These are phyloP conservation scores for Ophiosphaerella herpotricha DNA, from an alignment of 2,329 filamentous ascomycete species.

Conservation along the genomic window DNA sequence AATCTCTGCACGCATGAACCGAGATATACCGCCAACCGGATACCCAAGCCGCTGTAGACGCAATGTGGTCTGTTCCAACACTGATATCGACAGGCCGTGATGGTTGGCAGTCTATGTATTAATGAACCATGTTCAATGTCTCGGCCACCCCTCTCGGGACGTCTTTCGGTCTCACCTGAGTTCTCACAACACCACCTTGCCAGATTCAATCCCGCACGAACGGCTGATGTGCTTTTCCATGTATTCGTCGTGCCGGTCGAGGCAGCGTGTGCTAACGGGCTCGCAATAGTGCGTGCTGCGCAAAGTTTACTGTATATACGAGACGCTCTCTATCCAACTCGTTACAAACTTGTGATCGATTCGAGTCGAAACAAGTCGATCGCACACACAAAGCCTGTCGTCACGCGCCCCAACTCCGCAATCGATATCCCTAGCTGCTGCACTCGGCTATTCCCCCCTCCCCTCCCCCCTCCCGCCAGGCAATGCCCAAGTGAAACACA, in stretches of 20 bases:
- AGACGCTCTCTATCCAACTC: background rate
- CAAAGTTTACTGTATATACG: background rate
- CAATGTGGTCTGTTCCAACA: too few relatives aligned
- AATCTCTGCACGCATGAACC: constrained; percentile 32
- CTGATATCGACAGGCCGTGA: too few relatives aligned
- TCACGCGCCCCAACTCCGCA: background rate
- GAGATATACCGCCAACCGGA: constrained; percentile 13
- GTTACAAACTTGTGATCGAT: too few relatives aligned
- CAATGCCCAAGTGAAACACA: constrained; percentile 1
- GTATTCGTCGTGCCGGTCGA: background rate
- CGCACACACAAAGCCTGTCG: background rate
- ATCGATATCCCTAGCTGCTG: background rate
- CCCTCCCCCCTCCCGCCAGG: background rate
- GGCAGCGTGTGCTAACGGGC: background rate
- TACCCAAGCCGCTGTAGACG: too few relatives aligned
- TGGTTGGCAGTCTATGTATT: too few relatives aligned
- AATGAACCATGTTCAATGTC: background rate
- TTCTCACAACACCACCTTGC: too few relatives aligned
- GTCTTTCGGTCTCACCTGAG: too few relatives aligned
- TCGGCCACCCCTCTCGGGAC: background rate
- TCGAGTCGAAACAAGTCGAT: too few relatives aligned
- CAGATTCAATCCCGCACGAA: too few relatives aligned
- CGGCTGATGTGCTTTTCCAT: background rate
- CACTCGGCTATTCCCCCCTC: too few relatives aligned
- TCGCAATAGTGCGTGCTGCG: background rate